phyloP scores from a whole-genome alignment of 2,329 filamentous ascomycete species.

The Dryadomyces quercus-mongolicae region DNA sequence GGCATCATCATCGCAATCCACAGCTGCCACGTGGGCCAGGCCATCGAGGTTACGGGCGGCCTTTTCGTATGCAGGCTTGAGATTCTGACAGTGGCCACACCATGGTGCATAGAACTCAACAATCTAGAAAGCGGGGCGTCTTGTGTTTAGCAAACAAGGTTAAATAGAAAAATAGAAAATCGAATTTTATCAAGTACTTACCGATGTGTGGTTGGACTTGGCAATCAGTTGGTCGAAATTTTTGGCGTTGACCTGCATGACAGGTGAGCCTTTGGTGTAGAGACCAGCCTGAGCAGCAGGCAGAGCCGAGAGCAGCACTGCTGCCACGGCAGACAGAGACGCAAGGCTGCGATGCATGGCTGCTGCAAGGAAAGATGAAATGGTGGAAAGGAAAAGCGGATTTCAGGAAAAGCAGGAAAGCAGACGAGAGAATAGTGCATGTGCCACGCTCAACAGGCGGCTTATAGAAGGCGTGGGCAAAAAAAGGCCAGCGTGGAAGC shows the following conservation, averaged over 20 bases:
- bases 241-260: slow-evolving; percentile 68
- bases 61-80: slow-evolving; percentile 93
- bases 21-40: slow-evolving; percentile 82
- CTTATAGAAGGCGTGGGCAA: no score
- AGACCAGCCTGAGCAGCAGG: slow-evolving; percentile 57
- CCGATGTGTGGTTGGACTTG: slow-evolving; percentile 83
- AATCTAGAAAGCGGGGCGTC: no score
- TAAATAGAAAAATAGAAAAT: background rate
- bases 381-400: background rate
- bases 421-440: background rate
- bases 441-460: no score
- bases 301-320: slow-evolving; percentile 53
- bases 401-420: background rate
- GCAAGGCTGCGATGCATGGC: background rate
- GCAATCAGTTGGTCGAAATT: slow-evolving; percentile 74
- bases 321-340: slow-evolving; percentile 40
- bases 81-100: slow-evolving; percentile 94
- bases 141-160: no score
- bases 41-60: slow-evolving; percentile 82
- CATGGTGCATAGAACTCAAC: slow-evolving; percentile 92
- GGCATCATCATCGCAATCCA: slow-evolving; percentile 86
- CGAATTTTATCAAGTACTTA: slow-evolving; percentile 39
- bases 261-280: slow-evolving; percentile 78
- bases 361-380: background rate
- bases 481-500: slow-evolving; percentile 2